Conservation (phyloP, 257 asterid species). For the Lycium ferocissimum region DNA sequence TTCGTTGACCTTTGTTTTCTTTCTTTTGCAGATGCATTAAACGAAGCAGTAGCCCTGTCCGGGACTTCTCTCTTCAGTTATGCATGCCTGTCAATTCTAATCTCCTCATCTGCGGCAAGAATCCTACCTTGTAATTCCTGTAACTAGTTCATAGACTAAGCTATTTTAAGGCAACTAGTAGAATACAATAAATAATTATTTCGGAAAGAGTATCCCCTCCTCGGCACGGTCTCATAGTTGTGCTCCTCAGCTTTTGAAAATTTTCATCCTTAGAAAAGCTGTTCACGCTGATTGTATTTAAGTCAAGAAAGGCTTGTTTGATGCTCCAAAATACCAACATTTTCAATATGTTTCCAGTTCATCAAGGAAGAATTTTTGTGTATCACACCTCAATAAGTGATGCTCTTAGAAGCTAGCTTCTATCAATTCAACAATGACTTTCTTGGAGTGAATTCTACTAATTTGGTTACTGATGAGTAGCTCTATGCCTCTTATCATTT, state of each 20-base stretch:
- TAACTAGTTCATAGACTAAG: not conserved
- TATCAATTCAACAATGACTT: not conserved
- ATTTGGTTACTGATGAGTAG: not conserved
- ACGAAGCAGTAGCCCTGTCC: not conserved
- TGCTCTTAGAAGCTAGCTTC: not conserved
- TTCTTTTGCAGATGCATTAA: not conserved
- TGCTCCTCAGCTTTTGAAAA: not conserved
- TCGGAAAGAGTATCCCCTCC: not conserved
- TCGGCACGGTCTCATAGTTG: not conserved
- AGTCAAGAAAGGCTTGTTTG: slow-evolving; percentile 22
- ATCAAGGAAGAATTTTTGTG: not conserved
- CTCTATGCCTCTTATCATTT: not conserved
- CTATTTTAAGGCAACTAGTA: not conserved
- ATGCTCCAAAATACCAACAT: slow-evolving; percentile 13
- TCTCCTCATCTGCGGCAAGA: not conserved
- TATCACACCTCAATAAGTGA: not conserved
- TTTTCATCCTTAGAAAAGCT: not conserved
- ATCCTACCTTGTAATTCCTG: slow-evolving; percentile 26
- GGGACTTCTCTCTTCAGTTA: slow-evolving; percentile 2
- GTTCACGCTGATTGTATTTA: not conserved
- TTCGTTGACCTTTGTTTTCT: not conserved
- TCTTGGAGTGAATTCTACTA: not conserved
- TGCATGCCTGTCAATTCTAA: not conserved
- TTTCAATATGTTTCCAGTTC: slow-evolving; percentile 7
- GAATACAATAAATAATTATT: not conserved